Conservation (phyloP, 2,329 filamentous ascomycete genomes). For the Emericellopsis atlantica region DNA sequence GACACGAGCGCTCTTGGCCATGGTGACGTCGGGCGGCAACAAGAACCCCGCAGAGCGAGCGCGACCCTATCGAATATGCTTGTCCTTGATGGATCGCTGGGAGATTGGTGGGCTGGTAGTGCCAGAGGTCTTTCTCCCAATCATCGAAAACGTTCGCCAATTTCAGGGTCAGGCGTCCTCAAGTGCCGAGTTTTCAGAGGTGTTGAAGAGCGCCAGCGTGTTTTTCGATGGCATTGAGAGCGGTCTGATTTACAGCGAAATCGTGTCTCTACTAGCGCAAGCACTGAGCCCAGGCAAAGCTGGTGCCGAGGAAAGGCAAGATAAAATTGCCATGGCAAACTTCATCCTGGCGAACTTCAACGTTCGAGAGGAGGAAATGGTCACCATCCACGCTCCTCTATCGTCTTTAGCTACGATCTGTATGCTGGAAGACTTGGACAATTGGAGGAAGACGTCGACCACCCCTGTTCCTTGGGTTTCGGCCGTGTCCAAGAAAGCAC, state of each 20-base stretch:
- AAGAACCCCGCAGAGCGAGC: slow-evolving; percentile 48
- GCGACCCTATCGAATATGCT: slow-evolving; percentile 77
- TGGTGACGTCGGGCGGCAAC: slow-evolving; percentile 44
- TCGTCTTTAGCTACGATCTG: slow-evolving; percentile 45
- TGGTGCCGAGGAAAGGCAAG: slow-evolving; percentile 34
- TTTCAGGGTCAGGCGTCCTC: slow-evolving; percentile 55
- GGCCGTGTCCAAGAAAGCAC: slow-evolving; percentile 18
- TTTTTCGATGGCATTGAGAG: slow-evolving; percentile 98
- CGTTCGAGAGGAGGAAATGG: slow-evolving; percentile 90
- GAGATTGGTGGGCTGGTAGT: slow-evolving; percentile 88
- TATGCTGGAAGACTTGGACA: slow-evolving; percentile 44
- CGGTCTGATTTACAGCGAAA: slow-evolving; percentile 78
- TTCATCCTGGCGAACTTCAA: slow-evolving; percentile 88
- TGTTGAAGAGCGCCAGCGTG: slow-evolving; percentile 81
- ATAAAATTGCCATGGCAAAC: slow-evolving; percentile 58
- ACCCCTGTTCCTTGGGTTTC: slow-evolving; percentile 18
- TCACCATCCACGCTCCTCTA: slow-evolving; percentile 71
- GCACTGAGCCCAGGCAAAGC: slow-evolving; percentile 35
- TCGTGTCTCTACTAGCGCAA: slow-evolving; percentile 54
- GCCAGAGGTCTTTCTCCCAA: slow-evolving; percentile 76
- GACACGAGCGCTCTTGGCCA: slow-evolving; percentile 59
- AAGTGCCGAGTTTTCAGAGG: slow-evolving; percentile 69
- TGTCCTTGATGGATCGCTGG: slow-evolving; percentile 97
- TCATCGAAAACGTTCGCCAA: slow-evolving; percentile 64
- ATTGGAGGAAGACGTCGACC: slow-evolving; percentile 15